A percentile compares a stretch with the other conserved stretches of the same genome.
These are phyloP conservation scores for Lizonia empirigonia DNA, from an alignment of 2,329 filamentous ascomycete species.

Conservation along the genomic window DNA sequence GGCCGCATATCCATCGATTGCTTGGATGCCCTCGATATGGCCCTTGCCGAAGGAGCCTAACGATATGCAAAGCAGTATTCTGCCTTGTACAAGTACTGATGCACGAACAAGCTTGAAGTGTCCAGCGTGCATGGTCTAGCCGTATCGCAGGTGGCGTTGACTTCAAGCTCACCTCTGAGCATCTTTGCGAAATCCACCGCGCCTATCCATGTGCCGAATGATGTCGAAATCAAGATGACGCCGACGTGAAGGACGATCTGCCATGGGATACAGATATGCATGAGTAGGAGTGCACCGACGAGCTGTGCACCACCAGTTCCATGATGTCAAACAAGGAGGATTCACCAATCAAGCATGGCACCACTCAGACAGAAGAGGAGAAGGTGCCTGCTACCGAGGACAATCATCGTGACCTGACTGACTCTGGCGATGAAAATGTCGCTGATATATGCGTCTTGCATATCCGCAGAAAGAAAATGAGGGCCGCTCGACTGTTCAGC, in stretches of 20 bases:
- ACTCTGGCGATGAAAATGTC: conserved; percentile 37
- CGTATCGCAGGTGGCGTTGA: neutral
- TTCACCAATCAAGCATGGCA: conserved; percentile 16
- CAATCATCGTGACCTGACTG: neutral
- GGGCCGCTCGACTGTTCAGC: conserved; percentile 40
- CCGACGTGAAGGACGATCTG: neutral
- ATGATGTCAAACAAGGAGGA: conserved; percentile 12
- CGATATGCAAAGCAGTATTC: conserved; percentile 2
- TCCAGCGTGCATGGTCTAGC: neutral
- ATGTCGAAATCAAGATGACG: conserved; percentile 11
- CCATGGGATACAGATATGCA: neutral
- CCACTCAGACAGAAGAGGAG: conserved; percentile 14
- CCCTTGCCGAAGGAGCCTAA: conserved; percentile 22
- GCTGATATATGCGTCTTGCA: conserved; percentile 46
- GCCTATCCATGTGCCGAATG: neutral
- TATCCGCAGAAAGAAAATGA: conserved; percentile 47
- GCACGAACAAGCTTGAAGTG: neutral
- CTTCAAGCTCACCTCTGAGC: neutral
- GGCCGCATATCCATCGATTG: conserved; percentile 34
- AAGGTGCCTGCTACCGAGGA: neutral
- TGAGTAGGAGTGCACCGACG: no score
- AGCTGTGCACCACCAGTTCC: neutral
- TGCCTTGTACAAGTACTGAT: neutral
- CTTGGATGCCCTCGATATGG: conserved; percentile 39
- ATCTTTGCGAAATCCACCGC: neutral